phyloP scores from a whole-genome alignment of 2,329 filamentous ascomycete species.

The Plectosphaerella cucumerina region DNA sequence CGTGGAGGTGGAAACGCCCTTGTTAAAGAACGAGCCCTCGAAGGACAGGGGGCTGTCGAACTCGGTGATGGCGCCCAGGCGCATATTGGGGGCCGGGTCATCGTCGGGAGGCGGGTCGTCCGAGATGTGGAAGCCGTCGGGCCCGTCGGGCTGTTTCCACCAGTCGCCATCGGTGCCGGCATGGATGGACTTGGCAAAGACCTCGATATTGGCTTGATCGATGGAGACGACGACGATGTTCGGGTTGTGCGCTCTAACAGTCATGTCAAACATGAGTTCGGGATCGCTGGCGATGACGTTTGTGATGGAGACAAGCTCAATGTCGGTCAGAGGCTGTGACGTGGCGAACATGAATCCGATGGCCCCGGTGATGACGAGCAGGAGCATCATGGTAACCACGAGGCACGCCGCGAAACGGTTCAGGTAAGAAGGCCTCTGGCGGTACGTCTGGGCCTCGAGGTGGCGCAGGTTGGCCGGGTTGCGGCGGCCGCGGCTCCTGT shows the following conservation, averaged over 20 bases:
- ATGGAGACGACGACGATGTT: constrained; percentile 88
- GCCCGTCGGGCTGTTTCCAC: constrained; percentile 42
- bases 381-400: constrained; percentile 74
- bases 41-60: constrained; percentile 89
- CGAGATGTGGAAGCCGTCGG: constrained; percentile 17
- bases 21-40: constrained; percentile 80
- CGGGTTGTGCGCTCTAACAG: constrained; percentile 84
- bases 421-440: constrained; percentile 59
- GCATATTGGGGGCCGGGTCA: constrained; percentile 73
- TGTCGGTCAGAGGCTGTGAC: constrained; percentile 77
- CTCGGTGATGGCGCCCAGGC: constrained; percentile 81
- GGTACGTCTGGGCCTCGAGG: constrained; percentile 68
- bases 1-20: constrained; percentile 65
- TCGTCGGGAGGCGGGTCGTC: constrained; percentile 60
- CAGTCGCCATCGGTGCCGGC: constrained; percentile 66
- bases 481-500: constrained; percentile 53
- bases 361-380: constrained; percentile 78
- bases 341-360: constrained; percentile 88
- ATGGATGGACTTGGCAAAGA: constrained; percentile 92
- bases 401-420: constrained; percentile 81
- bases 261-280: constrained; percentile 90
- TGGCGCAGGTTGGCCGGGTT: constrained; percentile 56
- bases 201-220: constrained; percentile 80
- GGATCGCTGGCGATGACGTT: constrained; percentile 93
- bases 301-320: constrained; percentile 74